Evolutionary conservation across 2,329 filamentous ascomycete species (phyloP).

Genomic region (Trichophyton schoenleinii): DNA sequence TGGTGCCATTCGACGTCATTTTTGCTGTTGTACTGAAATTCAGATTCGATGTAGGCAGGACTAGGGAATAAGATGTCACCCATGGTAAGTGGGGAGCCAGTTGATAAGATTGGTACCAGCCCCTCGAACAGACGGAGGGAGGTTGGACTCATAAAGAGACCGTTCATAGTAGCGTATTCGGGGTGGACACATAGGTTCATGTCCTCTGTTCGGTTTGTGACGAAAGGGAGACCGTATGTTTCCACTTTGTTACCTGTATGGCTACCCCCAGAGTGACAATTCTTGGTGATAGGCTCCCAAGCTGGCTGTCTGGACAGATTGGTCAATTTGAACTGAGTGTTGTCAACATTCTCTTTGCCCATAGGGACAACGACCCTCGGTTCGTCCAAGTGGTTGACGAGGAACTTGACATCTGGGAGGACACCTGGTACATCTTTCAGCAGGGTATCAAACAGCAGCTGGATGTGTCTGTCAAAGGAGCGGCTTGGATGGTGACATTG

Average conservation of each 20-base stretch:
- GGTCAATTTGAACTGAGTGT: constrained; percentile 3
- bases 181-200: constrained; percentile 6
- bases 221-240: constrained; percentile 6
- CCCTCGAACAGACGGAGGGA: constrained; percentile 15
- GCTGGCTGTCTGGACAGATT: constrained; percentile 5
- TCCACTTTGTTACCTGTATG: neutral
- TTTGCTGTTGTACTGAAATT: constrained; percentile 30
- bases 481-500: constrained; percentile 5
- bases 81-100: constrained; percentile 16
- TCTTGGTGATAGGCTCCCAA: constrained; percentile 2
- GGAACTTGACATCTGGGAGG: constrained; percentile 8
- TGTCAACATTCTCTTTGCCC: too few relatives aligned
- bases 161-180: constrained; percentile 6
- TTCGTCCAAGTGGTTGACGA: constrained; percentile 10
- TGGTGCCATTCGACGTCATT: constrained; percentile 37
- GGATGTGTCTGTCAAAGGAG: constrained; percentile 6
- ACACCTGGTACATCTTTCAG: neutral
- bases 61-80: constrained; percentile 42
- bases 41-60: constrained; percentile 35
- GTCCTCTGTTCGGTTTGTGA: constrained; percentile 1
- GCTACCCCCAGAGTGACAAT: neutral
- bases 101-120: constrained; percentile 17
- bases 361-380: constrained; percentile 5
- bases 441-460: constrained; percentile 5
- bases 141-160: constrained; percentile 5